Evolutionary conservation across 768 basidiomycete genomes (phyloP).

Genomic region (Psilocybe azurescens): DNA sequence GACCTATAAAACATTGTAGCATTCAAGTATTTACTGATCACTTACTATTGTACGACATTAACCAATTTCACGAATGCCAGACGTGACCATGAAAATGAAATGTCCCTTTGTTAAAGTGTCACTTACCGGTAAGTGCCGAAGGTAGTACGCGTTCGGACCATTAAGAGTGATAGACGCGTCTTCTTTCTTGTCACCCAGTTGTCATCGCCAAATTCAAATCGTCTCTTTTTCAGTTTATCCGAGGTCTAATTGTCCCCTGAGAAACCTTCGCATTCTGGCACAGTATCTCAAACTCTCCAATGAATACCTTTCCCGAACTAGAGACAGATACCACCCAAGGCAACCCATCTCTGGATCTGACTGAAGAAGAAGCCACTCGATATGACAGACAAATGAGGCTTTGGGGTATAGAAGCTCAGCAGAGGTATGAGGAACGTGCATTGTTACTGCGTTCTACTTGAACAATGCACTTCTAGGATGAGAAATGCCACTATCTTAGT

Average conservation of each 20-base stretch:
- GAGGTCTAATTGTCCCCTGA: constrained; percentile 3
- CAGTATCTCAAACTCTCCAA: neutral
- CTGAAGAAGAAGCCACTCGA: constrained; percentile 76
- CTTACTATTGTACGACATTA: neutral
- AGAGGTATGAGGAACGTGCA: constrained; percentile 60
- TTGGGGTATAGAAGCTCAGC: constrained; percentile 98
- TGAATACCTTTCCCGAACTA: constrained; percentile 19
- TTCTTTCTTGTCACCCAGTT: constrained; percentile 4
- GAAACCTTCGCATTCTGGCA: neutral
- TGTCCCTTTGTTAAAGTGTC: neutral
- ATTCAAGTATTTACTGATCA: constrained; percentile 13
- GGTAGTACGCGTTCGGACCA: neutral
- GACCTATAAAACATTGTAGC: constrained; percentile 19
- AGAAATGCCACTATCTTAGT: constrained; percentile 91
- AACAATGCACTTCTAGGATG: constrained; percentile 65
- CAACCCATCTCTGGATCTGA: constrained; percentile 54
- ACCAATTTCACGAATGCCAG: constrained; percentile 7
- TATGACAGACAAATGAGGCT: constrained; percentile 97
- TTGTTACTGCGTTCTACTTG: constrained; percentile 11
- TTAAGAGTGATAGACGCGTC: constrained; percentile 10
- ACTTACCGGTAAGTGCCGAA: constrained; percentile 17
- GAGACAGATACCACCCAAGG: constrained; percentile 28
- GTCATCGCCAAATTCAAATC: constrained; percentile 9
- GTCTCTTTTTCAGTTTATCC: constrained; percentile 6
- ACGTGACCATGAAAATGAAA: constrained; percentile 5